Evolutionary conservation across 2,329 filamentous ascomycete species (phyloP), one percentile per base, ranked within the genome.

Genomic region (Fusarium sp.): DNA sequence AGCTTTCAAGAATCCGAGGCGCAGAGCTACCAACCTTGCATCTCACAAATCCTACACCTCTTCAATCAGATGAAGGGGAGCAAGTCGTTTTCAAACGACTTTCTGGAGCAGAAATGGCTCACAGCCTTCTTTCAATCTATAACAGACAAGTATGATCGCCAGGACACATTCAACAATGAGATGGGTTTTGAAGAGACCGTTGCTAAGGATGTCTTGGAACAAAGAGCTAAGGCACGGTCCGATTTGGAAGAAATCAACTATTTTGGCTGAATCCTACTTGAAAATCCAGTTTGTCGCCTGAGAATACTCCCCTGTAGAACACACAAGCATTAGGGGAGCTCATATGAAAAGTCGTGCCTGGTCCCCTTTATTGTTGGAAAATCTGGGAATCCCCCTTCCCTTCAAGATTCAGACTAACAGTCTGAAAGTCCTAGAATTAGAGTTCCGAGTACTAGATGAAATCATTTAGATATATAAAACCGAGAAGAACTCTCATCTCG

Each of bases 1-100:
- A 80, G 81, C 67, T 84, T 84, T 39, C 75, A 79, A 41, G 84
- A 85, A 57, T 82, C 80, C 38, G 68, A 79, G 17, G 77, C 82
- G 36, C 79, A 83, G 55, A 76, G 83, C 33, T 84, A 84, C 64
- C 82, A 84, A 57, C 84, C 84, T 4, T 85, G 84, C 44, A 65
- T 85, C 54, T 79, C 84, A 2, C 84, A 82, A 47, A 71, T 81
- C n/a, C 70, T 82, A 38, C 18, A 62, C 41, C 17, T 78, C 31
- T 75, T 83, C 58, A 82, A 81, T 67, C 52, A 65, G 12, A 35
- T 80, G 29, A 76, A 77, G 35, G 62, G 62, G 12, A 27, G 65
- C 6, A 35, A 65, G 20, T 46, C 62, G 12, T 54, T n/a, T 45
- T 56, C 49, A 7, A 45, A 64, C 9, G 70, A 77, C 57, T 81